These are phyloP conservation scores for Leccinum fibrillosum DNA, from an alignment of 768 basidiomycete species.

Conservation along the genomic window DNA sequence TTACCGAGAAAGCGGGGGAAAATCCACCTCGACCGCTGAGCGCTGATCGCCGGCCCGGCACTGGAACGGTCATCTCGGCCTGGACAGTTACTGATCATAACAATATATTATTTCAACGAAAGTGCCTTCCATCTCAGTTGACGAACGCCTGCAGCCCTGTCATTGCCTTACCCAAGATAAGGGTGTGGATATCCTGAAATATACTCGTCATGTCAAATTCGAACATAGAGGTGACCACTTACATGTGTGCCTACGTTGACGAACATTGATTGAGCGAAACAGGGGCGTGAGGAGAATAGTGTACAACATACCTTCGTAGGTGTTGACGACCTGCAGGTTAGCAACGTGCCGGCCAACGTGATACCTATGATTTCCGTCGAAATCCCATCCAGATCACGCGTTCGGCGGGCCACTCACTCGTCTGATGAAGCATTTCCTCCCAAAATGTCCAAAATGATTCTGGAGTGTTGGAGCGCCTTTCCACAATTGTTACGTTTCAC, in stretches of 20 bases:
- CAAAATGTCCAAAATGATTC: constrained; percentile 82
- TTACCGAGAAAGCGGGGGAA: not conserved
- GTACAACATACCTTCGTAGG: constrained; percentile 73
- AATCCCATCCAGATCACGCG: not conserved
- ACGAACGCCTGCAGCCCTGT: constrained; percentile 87
- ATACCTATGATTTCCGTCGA: constrained; percentile 48
- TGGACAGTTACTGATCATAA: not conserved
- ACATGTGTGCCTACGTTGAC: constrained; percentile 54
- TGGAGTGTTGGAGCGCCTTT: constrained; percentile 81
- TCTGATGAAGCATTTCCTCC: constrained; percentile 94
- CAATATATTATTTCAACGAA: not conserved
- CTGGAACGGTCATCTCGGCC: not conserved
- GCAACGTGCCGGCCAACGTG: constrained; percentile 93
- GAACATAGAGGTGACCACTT: constrained; percentile 19
- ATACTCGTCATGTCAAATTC: constrained; percentile 4
- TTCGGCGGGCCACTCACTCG: constrained; percentile 53
- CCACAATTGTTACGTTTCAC: constrained; percentile 96
- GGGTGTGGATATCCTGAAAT: constrained; percentile 80
- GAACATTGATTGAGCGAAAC: constrained; percentile 4
- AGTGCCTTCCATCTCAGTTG: constrained; percentile 35
- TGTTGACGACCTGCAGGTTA: constrained; percentile 94
- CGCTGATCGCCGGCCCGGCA: not conserved
- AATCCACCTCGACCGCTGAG: not conserved
- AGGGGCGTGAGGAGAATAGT: not conserved
- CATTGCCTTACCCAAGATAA: constrained; percentile 91